phyloP scores from a whole-genome alignment of 192 early-diverging fungal genomes.

The Entomortierella lignicola region DNA sequence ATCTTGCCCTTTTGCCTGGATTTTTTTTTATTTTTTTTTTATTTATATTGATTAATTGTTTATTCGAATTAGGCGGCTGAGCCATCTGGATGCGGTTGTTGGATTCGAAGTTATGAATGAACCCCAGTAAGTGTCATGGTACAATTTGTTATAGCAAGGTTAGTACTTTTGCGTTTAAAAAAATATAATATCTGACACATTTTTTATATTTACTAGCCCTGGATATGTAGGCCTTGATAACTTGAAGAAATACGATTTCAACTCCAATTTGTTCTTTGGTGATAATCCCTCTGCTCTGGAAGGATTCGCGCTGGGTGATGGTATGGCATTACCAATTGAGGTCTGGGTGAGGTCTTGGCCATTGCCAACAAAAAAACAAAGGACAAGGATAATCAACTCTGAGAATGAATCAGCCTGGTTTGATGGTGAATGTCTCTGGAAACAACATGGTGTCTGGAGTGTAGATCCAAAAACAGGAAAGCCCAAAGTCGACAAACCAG shows the following conservation, averaged over 20 bases:
- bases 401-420: conserved; percentile 71
- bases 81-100: conserved; percentile 70
- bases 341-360: conserved; percentile 83
- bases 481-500: conserved; percentile 62
- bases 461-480: conserved; percentile 60
- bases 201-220: conserved; percentile 38
- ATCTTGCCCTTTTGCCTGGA: conserved; percentile 5
- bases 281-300: conserved; percentile 77
- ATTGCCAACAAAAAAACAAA: conserved; percentile 70
- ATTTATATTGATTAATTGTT: not conserved
- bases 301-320: conserved; percentile 78
- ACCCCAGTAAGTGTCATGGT: conserved; percentile 57
- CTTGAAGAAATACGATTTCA: conserved; percentile 71
- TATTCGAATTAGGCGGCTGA: conserved; percentile 70
- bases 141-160: no score
- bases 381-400: conserved; percentile 66
- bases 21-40: not conserved
- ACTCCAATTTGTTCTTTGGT: conserved; percentile 75
- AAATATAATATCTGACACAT: no score
- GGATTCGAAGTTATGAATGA: conserved; percentile 89
- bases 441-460: conserved; percentile 81
- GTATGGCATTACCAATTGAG: conserved; percentile 77
- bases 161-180: no score
- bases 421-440: conserved; percentile 79
- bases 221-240: conserved; percentile 79